phyloP scores from a whole-genome alignment of 768 basidiomycete genomes.

The Xerocomellus chrysenteron region DNA sequence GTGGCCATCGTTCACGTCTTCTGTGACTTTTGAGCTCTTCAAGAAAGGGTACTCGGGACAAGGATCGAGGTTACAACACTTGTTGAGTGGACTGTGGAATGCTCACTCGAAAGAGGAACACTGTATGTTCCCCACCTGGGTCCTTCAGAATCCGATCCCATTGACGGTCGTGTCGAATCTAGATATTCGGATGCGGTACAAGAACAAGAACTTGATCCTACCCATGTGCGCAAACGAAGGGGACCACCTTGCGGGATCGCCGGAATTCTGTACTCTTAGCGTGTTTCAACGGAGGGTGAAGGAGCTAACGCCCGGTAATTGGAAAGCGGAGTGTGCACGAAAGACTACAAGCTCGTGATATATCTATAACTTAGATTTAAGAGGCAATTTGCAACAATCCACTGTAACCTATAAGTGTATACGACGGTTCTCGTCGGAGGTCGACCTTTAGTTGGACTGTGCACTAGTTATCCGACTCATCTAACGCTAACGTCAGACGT shows the following conservation, averaged over 20 bases:
- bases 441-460: too few relatives aligned
- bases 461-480: too few relatives aligned
- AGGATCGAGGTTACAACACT: conserved; percentile 34
- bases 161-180: neutral
- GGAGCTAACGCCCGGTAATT: conserved; percentile 65
- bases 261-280: conserved; percentile 70
- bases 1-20: conserved; percentile 77
- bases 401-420: neutral
- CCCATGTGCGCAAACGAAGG: conserved; percentile 66
- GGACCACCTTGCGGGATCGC: conserved; percentile 65
- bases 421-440: too few relatives aligned
- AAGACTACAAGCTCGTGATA: conserved; percentile 5
- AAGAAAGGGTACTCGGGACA: conserved; percentile 30
- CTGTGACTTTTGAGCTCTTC: conserved; percentile 75
- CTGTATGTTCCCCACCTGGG: conserved; percentile 35
- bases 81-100: conserved; percentile 43
- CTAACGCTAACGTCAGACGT: conserved; percentile 39
- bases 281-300: conserved; percentile 62
- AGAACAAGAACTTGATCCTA: conserved; percentile 61
- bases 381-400: neutral
- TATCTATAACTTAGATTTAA: neutral
- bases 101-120: conserved; percentile 36
- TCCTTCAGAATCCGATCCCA: neutral
- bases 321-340: conserved; percentile 61
- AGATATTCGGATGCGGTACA: conserved; percentile 77